Evolutionary conservation across 164 flowering plant genomes (phyloP), one percentile per base, ranked within the genome.

Genomic region (Dillenia suffruticosa): DNA sequence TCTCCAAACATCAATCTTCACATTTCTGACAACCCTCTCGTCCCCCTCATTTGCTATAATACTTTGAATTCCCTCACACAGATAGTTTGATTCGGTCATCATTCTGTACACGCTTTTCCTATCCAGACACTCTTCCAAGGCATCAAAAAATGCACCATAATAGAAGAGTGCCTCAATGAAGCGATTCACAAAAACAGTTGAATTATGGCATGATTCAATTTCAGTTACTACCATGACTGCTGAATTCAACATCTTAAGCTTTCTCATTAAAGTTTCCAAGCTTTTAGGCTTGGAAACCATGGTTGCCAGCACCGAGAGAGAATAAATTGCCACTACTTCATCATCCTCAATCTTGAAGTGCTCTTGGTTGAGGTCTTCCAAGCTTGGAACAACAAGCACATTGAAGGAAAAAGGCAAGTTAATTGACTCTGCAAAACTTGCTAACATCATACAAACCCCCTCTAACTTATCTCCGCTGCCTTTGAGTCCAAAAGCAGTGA

Each of bases 111-210:
- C 19, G 10, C 44, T 49, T 9, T 15, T 40, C 16, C 56, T 12
- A 12, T 44, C 48, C 55, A 57, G 9, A 12, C 61, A 56, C 9
- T 57, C 62, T 43, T 50, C 68, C 49, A 64, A n/a, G 24, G 26
- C 49, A 16, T 64, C 68, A 43, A 64, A 64, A 12, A 32, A 17
- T 10, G 68, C 61, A 43, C 68, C 62, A 57, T 47, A 64, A 49
- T 48, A 47, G 14, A 57, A 32, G 2, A 64, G 60, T 17, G 61
- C 55, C 57, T 57, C 68, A 6, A 57, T 58, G 49, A 64, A 64
- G 14, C 68, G 59, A 12, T 57, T 19, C 9, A 64, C 50, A 44
- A 64, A 64, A 15, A 44, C 49, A 2, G 68, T 61, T 12, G 68
- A 64, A 13, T 64, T 64, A 16, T 17, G 13, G 44, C 57, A 49